Evolutionary conservation across 2,329 filamentous ascomycete genomes (phyloP).

Genomic region (Hirsutella rhossiliensis): DNA sequence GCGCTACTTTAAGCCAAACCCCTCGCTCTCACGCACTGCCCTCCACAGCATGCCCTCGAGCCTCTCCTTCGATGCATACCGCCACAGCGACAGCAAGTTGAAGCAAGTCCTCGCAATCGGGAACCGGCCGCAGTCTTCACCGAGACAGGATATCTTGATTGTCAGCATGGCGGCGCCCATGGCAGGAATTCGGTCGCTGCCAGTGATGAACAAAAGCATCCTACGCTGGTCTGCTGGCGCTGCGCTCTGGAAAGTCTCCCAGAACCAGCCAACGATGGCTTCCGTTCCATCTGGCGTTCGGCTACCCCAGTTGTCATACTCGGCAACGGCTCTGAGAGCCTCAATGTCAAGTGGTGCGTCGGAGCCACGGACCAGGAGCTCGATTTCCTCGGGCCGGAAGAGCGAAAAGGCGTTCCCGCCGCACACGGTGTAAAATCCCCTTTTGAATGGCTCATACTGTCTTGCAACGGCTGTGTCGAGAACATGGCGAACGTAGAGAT

Average conservation of each 20-base stretch:
- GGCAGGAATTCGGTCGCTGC: constrained; percentile 80
- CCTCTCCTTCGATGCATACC: constrained; percentile 53
- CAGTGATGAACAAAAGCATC: constrained; percentile 77
- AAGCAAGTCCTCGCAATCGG: constrained; percentile 87
- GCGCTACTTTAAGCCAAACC: constrained; percentile 71
- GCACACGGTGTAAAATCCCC: constrained; percentile 87
- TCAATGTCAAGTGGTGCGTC: constrained; percentile 72
- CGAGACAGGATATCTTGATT: constrained; percentile 65
- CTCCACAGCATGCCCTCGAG: constrained; percentile 67
- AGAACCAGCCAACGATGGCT: constrained; percentile 73
- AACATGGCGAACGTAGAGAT: constrained; percentile 68
- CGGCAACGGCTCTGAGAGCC: constrained; percentile 62
- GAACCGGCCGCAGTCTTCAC: constrained; percentile 61
- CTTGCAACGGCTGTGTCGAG: constrained; percentile 66
- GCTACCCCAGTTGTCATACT: constrained; percentile 68
- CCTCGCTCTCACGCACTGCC: constrained; percentile 81
- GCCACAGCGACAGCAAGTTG: constrained; percentile 68
- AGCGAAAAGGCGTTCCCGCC: constrained; percentile 78
- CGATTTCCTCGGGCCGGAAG: constrained; percentile 85
- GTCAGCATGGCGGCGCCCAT: constrained; percentile 71
- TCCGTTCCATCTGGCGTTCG: constrained; percentile 45
- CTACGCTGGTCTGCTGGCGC: constrained; percentile 59
- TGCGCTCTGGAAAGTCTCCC: constrained; percentile 64
- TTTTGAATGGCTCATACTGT: constrained; percentile 88
- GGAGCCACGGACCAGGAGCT: constrained; percentile 73